These are phyloP conservation scores for Hippophae gyantsensis DNA, from an alignment of 306 rosid genomes.

Conservation along the genomic window DNA sequence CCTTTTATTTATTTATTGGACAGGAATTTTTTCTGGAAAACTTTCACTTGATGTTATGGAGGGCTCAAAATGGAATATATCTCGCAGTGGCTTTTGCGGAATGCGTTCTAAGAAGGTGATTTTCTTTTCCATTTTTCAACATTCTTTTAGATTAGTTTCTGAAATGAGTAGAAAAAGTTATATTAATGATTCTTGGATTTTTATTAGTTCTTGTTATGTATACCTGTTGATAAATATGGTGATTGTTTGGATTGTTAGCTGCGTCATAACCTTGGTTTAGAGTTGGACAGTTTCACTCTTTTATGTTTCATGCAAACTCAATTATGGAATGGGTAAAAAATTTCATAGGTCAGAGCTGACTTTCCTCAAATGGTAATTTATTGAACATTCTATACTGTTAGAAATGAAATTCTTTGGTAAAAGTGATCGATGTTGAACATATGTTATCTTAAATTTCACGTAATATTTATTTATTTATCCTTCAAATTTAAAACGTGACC, in stretches of 20 bases:
- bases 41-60: conserved; percentile 61
- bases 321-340: neutral
- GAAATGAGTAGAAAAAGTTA: neutral
- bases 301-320: neutral
- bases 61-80: conserved; percentile 58
- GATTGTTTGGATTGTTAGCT: conserved; percentile 2
- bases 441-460: no score
- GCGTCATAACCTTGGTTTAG: neutral
- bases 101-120: conserved; percentile 88
- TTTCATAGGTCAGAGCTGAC: no score
- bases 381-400: no score
- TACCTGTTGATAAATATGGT: neutral
- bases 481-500: no score
- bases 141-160: neutral
- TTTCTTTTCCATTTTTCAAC: conserved; percentile 7
- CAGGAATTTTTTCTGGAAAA: conserved; percentile 76
- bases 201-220: neutral
- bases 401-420: no score
- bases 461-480: no score
- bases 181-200: neutral
- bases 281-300: neutral
- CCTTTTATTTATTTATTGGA: conserved; percentile 1
- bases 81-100: conserved; percentile 81
- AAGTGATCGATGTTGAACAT: no score
- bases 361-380: no score